Evolutionary conservation across 2,329 filamentous ascomycete species (phyloP), one percentile per base, ranked within the genome.

Genomic region (Chalaropsis thielavioides): DNA sequence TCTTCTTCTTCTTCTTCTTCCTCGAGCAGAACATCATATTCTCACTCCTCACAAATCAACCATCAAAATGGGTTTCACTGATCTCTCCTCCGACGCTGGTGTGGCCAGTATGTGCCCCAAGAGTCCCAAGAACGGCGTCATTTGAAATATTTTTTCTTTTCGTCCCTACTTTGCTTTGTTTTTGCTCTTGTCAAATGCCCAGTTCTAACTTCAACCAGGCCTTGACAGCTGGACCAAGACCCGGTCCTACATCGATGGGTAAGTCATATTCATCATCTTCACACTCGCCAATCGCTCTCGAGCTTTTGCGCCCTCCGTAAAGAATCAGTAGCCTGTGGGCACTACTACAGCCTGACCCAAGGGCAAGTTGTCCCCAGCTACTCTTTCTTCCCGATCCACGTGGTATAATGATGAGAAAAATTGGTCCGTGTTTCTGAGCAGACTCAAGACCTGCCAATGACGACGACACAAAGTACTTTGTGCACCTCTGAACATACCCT

Each of bases 361-460:
- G 49, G 40, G 40, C 27, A 46, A 60, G 56, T 13, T 54, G 31
- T 40, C 35, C 35, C 40, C 62, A 54, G 35, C 31, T 24, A 61
- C 59, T 61, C 41, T 43, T 61, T 61, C 49, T 24, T 22, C 19
- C 38, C 22, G 43, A 6, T 64, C 17, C 40, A 40, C n/a, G 15
- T 61, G 68, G 59, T 65, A 68, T 68, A 40, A 61, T 69, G 88
- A 92, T 91, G 89, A 92, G 81, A 88, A 82, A 81, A 81, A 86
- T 92, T 92, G 88, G 89, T 92, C 89, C 89, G 88, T 92, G 89
- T 94, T 92, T 85, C 89, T 83, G 88, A 92, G 87, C 85, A 86
- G 87, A 84, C 83, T 90, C 89, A 92, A 92, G 88, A 92, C 88
- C 89, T 87, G 86, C 84, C 78, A 79, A 75, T 83, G 88, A 89